Base-by-base conservation (phyloP, 139 green algal species). In the Picochlorum sp. region DNA sequence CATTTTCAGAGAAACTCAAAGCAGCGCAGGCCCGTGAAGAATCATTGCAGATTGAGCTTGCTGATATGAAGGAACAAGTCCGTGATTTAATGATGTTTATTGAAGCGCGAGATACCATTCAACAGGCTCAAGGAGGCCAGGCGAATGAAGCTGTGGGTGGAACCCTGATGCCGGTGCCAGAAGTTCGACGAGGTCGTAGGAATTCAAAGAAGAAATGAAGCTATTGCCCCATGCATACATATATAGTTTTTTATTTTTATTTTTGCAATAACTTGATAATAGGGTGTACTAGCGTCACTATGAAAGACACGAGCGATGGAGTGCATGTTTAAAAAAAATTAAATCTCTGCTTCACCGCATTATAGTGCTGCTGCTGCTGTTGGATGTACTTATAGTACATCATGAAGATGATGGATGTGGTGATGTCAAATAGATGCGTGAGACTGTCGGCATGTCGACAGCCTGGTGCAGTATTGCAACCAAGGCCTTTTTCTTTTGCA, bases 31-130 rank as follows among this genome's bases (percentile, higher is more conserved):
- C 76, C 23, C 74, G 85, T 41, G 78, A 77, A 5, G 21, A 44
- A 20, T 80, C 87, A 44, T 74, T 84, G 69, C 14, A n/a, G 38
- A 18, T 6, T 16, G 18, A 23, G 7, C 75, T 88, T 62, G 11
- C 61, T 2, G 77, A 82, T 9, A 16, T 82, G 26, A 58, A 79
- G 47, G 75, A 81, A 15, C 75, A 83, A 61, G 84, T 89, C 2
- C 78, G 85, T 0, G 87, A 95, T 65, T 65, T 95, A 11, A 90
- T 90, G 72, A 68, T 95, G 9, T 91, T 84, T 65, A 72, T 94
- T 7, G 80, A 96, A 73, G 84, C 83, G 2, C 62, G 86, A 51
- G 67, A 76, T 7, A 75, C 69, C 20, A 81, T 90, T 58, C 1
- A 60, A 10, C 0, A 54, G 47, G 11, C 47, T 54, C 47, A 41